Conservation (phyloP, 1,284 basidiomycete species). For the Boletus austroedulis region DNA sequence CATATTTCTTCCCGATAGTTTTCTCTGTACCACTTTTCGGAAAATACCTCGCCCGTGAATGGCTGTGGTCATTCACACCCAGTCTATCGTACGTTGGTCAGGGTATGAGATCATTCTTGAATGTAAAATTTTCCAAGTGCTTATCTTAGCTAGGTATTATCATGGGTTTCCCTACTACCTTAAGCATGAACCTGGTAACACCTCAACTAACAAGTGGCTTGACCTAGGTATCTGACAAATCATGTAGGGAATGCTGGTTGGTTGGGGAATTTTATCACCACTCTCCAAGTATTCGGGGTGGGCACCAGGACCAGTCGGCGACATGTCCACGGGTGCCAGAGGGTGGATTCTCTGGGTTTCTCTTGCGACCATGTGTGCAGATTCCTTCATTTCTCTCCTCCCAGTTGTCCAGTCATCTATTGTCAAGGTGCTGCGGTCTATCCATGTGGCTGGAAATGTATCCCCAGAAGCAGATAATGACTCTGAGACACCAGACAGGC, state of each 20-base stretch:
- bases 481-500: slow-evolving; percentile 72
- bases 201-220: not conserved
- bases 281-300: slow-evolving; percentile 79
- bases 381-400: slow-evolving; percentile 81
- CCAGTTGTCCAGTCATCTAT: slow-evolving; percentile 63
- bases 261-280: slow-evolving; percentile 91
- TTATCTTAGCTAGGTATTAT: slow-evolving; percentile 71
- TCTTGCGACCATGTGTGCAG: slow-evolving; percentile 92
- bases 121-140: not conserved
- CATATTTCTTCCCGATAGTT: slow-evolving; percentile 87
- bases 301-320: slow-evolving; percentile 87
- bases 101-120: slow-evolving; percentile 45
- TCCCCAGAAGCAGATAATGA: slow-evolving; percentile 57
- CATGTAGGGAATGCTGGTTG: slow-evolving; percentile 84
- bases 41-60: slow-evolving; percentile 77
- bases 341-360: slow-evolving; percentile 96
- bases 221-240: slow-evolving; percentile 2
- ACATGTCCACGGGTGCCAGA: slow-evolving; percentile 80
- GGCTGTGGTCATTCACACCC: slow-evolving; percentile 95
- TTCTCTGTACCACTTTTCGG: slow-evolving; percentile 93
- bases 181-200: slow-evolving; percentile 86
- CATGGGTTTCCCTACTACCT: slow-evolving; percentile 93
- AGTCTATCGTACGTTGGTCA: slow-evolving; percentile 90
- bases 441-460: slow-evolving; percentile 18
- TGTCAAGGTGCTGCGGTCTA: slow-evolving; percentile 39